These are phyloP conservation scores for Pichia sp. DNA, from an alignment of 1,139 yeast species.

Conservation along the genomic window DNA sequence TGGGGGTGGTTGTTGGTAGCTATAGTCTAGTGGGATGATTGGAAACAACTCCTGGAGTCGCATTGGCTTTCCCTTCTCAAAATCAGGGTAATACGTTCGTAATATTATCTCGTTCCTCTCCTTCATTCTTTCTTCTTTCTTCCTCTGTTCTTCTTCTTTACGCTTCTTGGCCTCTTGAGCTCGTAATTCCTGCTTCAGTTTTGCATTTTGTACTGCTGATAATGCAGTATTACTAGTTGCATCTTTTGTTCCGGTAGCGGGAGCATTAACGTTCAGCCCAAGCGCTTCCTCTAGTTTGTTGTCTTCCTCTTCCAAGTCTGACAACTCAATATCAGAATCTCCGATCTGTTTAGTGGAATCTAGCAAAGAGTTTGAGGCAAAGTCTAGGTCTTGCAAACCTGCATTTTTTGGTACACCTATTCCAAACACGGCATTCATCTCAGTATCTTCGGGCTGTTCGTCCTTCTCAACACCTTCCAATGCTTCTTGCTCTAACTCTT, in stretches of 20 bases:
- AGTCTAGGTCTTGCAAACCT: slow-evolving; percentile 37
- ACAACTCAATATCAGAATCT: slow-evolving; percentile 33
- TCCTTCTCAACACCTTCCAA: slow-evolving; percentile 32
- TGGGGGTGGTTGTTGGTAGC: slow-evolving; percentile 45
- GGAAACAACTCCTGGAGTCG: slow-evolving; percentile 64
- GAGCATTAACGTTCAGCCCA: too few relatives aligned
- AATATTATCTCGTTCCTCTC: slow-evolving; percentile 33
- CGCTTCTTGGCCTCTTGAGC: slow-evolving; percentile 11
- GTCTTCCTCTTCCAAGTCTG: slow-evolving; percentile 17
- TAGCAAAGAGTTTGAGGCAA: slow-evolving; percentile 33
- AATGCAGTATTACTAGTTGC: too few relatives aligned
- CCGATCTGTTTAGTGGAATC: slow-evolving; percentile 26
- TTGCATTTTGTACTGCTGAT: too few relatives aligned
- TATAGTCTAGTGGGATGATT: slow-evolving; percentile 49
- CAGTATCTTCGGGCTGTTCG: slow-evolving; percentile 34
- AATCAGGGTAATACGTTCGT: slow-evolving; percentile 55
- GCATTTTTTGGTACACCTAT: slow-evolving; percentile 25
- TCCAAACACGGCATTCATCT: slow-evolving; percentile 42
- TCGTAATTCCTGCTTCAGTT: too few relatives aligned
- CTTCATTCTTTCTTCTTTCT: slow-evolving; percentile 17
- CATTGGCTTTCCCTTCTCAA: slow-evolving; percentile 46
- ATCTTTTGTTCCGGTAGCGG: too few relatives aligned
- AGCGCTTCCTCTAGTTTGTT: not conserved
- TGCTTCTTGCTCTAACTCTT: slow-evolving; percentile 31
- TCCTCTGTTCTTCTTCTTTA: slow-evolving; percentile 12